Base-by-base conservation (phyloP, 1,284 basidiomycete genomes). In the Puccinia novopanici region DNA sequence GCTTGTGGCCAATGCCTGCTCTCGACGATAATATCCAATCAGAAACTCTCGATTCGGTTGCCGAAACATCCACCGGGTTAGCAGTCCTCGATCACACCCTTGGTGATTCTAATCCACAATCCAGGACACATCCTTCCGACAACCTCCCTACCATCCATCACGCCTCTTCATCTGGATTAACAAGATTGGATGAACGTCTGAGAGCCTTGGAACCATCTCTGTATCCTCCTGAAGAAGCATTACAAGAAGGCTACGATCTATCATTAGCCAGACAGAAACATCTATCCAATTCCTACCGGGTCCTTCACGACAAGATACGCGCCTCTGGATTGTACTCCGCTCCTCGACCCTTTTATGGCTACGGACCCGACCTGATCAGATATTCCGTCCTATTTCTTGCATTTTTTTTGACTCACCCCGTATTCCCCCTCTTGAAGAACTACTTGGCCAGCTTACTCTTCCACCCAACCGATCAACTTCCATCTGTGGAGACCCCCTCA, bases 251-350 rank as follows among this genome's bases (percentile, higher is more conserved):
- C 61, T 81, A 82, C 34, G 57, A 81, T 45, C 57, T 83, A 27
- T 82, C 82, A 48, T 50, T 61, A 77, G 82, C 42, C 57, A 30
- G 48, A n/a, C 52, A 75, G 48, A 70, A 79, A 45, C 45, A 67
- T 15, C n/a, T 67, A 54, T 40, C 73, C 4, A 50, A 42, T 24
- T 93, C 94, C 0, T 98, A 94, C 88, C 91, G 91, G 82, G 87
- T 88, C 30, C 89, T 99, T 40, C 94, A 95, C 86, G 87, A 89
- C 75, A 89, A 91, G 68, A 87, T 99, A 82, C 89, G 88, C 55
- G 89, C 90, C 37, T 93, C 93, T 0, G 95, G 94, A 22, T 89
- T 98, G 59, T 98, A 98, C 87, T 86, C 90, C 68, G 92, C 92
- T 2, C 93, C 90, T 5, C 94, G 92, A 83, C 84, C 84, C 45